These are phyloP conservation scores for Chlamydomonas schloesseri DNA, from an alignment of 139 green algal genomes.

Conservation along the genomic window DNA sequence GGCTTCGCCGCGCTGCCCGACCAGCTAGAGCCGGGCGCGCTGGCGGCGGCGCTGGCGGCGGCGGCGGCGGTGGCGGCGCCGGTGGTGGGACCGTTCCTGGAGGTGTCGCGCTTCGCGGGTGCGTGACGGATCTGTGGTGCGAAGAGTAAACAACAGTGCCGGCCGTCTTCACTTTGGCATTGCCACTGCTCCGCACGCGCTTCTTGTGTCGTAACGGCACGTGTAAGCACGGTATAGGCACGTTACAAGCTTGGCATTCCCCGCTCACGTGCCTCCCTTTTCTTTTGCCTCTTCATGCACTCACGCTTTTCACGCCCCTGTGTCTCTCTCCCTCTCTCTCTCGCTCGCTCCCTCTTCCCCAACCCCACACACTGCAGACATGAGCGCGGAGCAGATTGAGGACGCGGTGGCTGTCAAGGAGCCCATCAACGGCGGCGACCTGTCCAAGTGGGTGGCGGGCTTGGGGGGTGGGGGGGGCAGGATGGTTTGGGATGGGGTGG, in stretches of 20 bases:
- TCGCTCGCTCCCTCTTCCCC: too few relatives aligned
- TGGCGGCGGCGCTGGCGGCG: slow-evolving; percentile 48
- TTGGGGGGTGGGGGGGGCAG: not conserved
- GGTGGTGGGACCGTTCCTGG: slow-evolving; percentile 71
- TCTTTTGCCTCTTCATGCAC: too few relatives aligned
- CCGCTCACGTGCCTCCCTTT: too few relatives aligned
- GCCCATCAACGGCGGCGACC: slow-evolving; percentile 66
- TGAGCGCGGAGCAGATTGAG: slow-evolving; percentile 82
- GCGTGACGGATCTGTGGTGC: too few relatives aligned
- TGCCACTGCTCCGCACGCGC: too few relatives aligned
- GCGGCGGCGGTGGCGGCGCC: slow-evolving; percentile 70
- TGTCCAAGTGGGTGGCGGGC: slow-evolving; percentile 26
- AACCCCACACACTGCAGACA: slow-evolving; percentile 16
- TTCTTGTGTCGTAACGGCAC: too few relatives aligned
- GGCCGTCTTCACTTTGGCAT: too few relatives aligned
- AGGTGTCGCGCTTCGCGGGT: slow-evolving; percentile 71
- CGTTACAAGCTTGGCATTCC: too few relatives aligned
- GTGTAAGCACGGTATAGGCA: too few relatives aligned
- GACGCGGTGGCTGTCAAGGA: slow-evolving; percentile 75
- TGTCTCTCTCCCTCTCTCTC: too few relatives aligned
- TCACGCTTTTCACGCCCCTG: too few relatives aligned
- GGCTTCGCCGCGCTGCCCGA: slow-evolving; percentile 23
- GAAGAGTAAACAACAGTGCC: too few relatives aligned
- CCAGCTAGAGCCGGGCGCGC: slow-evolving; percentile 23
- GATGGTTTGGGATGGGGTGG: not conserved